Conservation (phyloP, 1,284 basidiomycete species). For the Thelephora terrestris region DNA sequence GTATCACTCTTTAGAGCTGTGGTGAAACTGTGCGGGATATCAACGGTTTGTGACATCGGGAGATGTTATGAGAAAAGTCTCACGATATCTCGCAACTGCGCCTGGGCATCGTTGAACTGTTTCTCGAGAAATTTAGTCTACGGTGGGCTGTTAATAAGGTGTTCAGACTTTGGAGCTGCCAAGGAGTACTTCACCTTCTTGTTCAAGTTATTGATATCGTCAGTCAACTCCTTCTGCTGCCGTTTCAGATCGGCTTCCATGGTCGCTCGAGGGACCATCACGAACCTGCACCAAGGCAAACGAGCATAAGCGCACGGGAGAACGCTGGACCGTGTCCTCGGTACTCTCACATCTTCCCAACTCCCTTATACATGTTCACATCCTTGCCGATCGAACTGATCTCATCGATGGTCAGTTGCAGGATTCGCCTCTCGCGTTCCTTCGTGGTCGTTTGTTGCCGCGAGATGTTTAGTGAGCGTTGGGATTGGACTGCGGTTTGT, state of each 20-base stretch:
- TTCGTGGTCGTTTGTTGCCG: constrained; percentile 67
- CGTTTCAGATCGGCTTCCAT: constrained; percentile 67
- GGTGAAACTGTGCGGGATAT: constrained; percentile 40
- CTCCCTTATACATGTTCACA: constrained; percentile 79
- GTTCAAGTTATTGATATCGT: constrained; percentile 68
- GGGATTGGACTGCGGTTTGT: constrained; percentile 72
- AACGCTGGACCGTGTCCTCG: background rate
- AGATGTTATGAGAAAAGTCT: constrained; percentile 17
- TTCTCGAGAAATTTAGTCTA: constrained; percentile 87
- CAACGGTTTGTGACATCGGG: background rate
- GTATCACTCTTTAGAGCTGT: constrained; percentile 40
- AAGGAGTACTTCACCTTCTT: constrained; percentile 52
- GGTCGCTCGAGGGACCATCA: constrained; percentile 71
- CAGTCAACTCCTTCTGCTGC: constrained; percentile 72
- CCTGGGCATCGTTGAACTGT: constrained; percentile 82
- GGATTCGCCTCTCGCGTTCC: constrained; percentile 77
- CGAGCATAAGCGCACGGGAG: too few relatives aligned
- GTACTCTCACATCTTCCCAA: constrained; percentile 77
- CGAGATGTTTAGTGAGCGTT: constrained; percentile 63
- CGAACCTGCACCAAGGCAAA: constrained; percentile 51
- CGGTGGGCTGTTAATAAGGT: background rate
- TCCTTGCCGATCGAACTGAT: constrained; percentile 53
- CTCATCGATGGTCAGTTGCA: constrained; percentile 81
- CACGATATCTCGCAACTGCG: constrained; percentile 81
- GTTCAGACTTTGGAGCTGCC: background rate